Evolutionary conservation across 176 grass and related monocot genomes (phyloP).

Genomic region (Aegilops umbellulata): DNA sequence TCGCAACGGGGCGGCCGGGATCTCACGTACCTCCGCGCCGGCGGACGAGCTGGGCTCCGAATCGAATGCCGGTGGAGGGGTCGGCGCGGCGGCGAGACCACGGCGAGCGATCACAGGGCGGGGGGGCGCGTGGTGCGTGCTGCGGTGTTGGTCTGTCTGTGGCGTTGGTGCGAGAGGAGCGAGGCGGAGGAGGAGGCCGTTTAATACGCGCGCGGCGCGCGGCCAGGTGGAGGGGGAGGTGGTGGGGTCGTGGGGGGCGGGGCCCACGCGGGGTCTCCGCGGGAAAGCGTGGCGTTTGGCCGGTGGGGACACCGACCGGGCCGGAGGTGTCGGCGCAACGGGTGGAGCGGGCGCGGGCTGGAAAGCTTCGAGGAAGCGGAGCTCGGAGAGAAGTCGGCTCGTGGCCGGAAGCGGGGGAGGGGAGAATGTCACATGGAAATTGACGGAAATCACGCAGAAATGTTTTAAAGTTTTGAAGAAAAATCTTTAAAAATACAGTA

Average conservation of each 20-base stretch:
- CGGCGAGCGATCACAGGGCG: too few relatives aligned
- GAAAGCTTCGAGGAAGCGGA: constrained; percentile 13
- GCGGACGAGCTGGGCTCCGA: not conserved
- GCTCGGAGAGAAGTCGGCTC: too few relatives aligned
- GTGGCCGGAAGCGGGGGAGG: too few relatives aligned
- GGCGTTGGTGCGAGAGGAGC: not conserved
- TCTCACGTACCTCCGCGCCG: not conserved
- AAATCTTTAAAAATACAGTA: too few relatives aligned
- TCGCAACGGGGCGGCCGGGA: not conserved
- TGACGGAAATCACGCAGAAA: too few relatives aligned
- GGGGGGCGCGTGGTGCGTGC: constrained; percentile 1
- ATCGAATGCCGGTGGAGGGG: not conserved
- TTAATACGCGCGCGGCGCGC: constrained; percentile 45
- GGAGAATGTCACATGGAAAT: too few relatives aligned
- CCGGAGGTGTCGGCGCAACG: constrained; percentile 27
- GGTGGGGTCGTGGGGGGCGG: constrained; percentile 5
- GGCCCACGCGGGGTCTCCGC: constrained; percentile 23
- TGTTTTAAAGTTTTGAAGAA: too few relatives aligned
- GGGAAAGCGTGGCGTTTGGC: constrained; percentile 40
- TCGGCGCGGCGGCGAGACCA: not conserved
- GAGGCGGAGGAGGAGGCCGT: constrained; percentile 12
- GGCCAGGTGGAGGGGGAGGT: not conserved
- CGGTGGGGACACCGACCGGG: constrained; percentile 22
- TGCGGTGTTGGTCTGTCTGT: not conserved
- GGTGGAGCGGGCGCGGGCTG: not conserved